Percentiles rank a stretch among this genome's conserved stretches.
Conservation (phyloP, 495 filamentous ascomycete species). For the Tetracladium marchalianum region DNA sequence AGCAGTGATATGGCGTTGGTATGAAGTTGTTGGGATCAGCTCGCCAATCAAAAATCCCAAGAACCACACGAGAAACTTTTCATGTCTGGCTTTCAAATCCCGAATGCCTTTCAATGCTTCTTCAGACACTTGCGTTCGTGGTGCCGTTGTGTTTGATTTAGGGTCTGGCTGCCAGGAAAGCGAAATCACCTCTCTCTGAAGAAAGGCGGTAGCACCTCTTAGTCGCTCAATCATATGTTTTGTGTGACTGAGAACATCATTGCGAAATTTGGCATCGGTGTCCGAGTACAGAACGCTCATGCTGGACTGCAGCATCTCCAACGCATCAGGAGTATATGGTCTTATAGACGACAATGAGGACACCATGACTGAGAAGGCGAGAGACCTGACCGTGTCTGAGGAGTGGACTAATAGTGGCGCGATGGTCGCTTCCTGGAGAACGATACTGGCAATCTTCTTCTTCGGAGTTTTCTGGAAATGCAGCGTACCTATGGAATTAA, state of each 20-base stretch:
- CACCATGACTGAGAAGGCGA: slow-evolving; percentile 65
- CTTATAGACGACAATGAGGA: slow-evolving; percentile 59
- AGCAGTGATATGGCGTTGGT: slow-evolving; percentile 77
- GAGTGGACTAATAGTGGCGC: slow-evolving; percentile 50
- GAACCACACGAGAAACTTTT: slow-evolving; percentile 59
- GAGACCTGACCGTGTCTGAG: slow-evolving; percentile 53
- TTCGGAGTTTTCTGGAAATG: slow-evolving; percentile 6
- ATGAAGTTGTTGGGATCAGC: slow-evolving; percentile 65
- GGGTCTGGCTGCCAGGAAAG: neutral
- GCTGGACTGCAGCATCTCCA: slow-evolving; percentile 48
- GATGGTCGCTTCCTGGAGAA: slow-evolving; percentile 32
- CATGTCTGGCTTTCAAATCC: slow-evolving; percentile 28
- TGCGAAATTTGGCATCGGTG: slow-evolving; percentile 71
- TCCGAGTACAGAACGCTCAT: slow-evolving; percentile 66
- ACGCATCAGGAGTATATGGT: slow-evolving; percentile 49
- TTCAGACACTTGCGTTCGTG: slow-evolving; percentile 1
- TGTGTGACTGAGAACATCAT: slow-evolving; percentile 59
- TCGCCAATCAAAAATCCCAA: slow-evolving; percentile 59
- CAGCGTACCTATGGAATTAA: slow-evolving; percentile 3
- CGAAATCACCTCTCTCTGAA: slow-evolving; percentile 26
- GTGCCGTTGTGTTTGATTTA: neutral
- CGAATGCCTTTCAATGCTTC: neutral
- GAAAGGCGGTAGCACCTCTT: slow-evolving; percentile 35
- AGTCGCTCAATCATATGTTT: slow-evolving; percentile 60
- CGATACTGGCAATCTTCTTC: slow-evolving; percentile 15